phyloP scores from a whole-genome alignment of 169 alveolate species.

The Eimeria sp. region DNA sequence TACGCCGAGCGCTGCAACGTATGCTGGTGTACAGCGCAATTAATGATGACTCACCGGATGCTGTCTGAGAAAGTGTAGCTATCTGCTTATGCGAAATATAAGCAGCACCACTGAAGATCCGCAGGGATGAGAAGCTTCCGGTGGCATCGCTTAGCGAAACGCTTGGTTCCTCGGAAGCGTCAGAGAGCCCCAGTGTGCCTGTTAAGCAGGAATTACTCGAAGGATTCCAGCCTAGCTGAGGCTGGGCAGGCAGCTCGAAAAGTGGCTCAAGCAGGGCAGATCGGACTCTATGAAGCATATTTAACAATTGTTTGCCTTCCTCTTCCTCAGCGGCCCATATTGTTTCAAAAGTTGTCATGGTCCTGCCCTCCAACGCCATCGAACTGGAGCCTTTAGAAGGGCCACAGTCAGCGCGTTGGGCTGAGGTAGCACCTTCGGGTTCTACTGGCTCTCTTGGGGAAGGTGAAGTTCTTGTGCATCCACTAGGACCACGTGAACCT shows the following conservation, averaged over 20 bases:
- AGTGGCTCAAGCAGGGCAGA: conserved; percentile 58
- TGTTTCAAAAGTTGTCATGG: background rate
- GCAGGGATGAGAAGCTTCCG: conserved; percentile 45
- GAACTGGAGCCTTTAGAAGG: background rate
- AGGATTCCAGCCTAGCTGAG: background rate
- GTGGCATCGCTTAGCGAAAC: conserved; percentile 33
- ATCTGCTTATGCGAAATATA: conserved; percentile 42
- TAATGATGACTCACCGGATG: conserved; percentile 24
- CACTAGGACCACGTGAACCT: conserved; percentile 23
- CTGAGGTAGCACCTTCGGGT: background rate
- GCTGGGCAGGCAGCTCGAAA: conserved; percentile 25
- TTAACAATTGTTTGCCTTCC: conserved; percentile 10
- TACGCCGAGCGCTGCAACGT: background rate
- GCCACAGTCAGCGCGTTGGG: background rate
- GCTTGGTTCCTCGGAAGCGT: conserved; percentile 48
- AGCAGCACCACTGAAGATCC: conserved; percentile 68
- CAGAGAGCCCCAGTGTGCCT: background rate
- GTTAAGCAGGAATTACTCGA: background rate
- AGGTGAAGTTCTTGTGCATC: background rate
- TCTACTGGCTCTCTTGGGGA: background rate
- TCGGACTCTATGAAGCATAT: conserved; percentile 1
- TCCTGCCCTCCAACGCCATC: background rate
- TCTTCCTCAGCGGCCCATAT: conserved; percentile 25
- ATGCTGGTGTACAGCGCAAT: background rate
- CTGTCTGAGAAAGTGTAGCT: conserved; percentile 55